These are phyloP conservation scores for Penicillium flavigenum DNA, from an alignment of 495 filamentous ascomycete species.

Conservation along the genomic window DNA sequence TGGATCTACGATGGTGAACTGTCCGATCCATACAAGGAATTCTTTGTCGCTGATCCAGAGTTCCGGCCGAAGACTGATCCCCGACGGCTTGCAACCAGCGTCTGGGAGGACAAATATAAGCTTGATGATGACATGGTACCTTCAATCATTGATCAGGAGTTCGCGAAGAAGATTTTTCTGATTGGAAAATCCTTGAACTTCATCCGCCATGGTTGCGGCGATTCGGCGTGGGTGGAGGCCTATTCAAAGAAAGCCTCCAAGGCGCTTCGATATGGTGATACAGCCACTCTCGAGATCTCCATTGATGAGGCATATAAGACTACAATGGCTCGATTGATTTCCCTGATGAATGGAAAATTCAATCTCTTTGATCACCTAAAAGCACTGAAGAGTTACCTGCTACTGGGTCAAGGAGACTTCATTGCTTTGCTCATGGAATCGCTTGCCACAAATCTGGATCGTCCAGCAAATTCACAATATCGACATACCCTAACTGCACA, in stretches of 20 bases:
- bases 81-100: conserved; percentile 73
- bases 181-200: conserved; percentile 99
- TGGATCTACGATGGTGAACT: conserved; percentile 99
- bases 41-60: conserved; percentile 84
- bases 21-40: conserved; percentile 91
- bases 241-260: conserved; percentile 95
- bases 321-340: conserved; percentile 93
- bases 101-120: conserved; percentile 98
- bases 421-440: conserved; percentile 98
- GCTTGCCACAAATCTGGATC: conserved; percentile 84
- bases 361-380: conserved; percentile 88
- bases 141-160: conserved; percentile 85
- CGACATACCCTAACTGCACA: conserved; percentile 95
- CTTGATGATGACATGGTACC: conserved; percentile 83
- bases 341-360: conserved; percentile 91
- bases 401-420: conserved; percentile 95
- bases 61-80: conserved; percentile 48
- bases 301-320: conserved; percentile 98
- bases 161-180: conserved; percentile 91
- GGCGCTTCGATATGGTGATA: conserved; percentile 91
- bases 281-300: conserved; percentile 81
- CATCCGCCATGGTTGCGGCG: conserved; percentile 90
- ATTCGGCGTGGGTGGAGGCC: conserved; percentile 91
- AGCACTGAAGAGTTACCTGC: conserved; percentile 90
- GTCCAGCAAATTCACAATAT: conserved; percentile 92